Base-by-base conservation (phyloP, 139 green algal species). In the Gonium pectorale region DNA sequence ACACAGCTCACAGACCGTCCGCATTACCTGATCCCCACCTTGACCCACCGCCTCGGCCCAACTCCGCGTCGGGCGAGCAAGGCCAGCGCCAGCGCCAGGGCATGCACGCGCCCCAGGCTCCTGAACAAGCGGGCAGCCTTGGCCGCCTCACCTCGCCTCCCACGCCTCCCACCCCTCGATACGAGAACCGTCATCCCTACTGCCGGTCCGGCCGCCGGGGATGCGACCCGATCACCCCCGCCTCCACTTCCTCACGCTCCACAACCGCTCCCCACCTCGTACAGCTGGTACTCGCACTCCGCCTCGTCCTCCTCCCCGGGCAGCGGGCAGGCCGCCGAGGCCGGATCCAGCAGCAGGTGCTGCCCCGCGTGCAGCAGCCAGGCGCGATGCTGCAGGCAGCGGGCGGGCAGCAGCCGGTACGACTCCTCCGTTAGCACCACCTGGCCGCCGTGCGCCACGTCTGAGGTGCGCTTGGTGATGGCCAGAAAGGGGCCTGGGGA, bases 291-390 rank as follows among this genome's bases (percentile, higher is more conserved):
- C 35, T 84, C 78, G 44, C 24, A 33, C 22, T 84, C 63, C 26
- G 75, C 78, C 3, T 84, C 78, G 17, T 75, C 78, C 64, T 49
- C 70, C 2, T 13, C 56, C 19, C 15, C 56, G 56, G 56, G 21
- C 49, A 24, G 8, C 38, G 51, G 17, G 11, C n/a, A 38, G n/a
- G 7, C 22, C 37, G 37, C 37, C 17, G 38, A 11, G 35, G 67
- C 26, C 3, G 26, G 17, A 24, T 79, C 79, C 22, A 38, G 46
- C 66, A 86, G 67, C 22, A 51, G 29, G 67, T 86, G 79, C 41
- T 86, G 67, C 3, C 79, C 79, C 79, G 79, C 79, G 44, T 79
- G 79, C 37, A 86, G 66, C 79, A 86, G 38, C 67, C 79, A 86
- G 79, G 67, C 79, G 67, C 79, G 67, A 27, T 63, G 79, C 79